Base-by-base conservation (phyloP, 768 basidiomycete genomes). In the Antrodiella citrinella region DNA sequence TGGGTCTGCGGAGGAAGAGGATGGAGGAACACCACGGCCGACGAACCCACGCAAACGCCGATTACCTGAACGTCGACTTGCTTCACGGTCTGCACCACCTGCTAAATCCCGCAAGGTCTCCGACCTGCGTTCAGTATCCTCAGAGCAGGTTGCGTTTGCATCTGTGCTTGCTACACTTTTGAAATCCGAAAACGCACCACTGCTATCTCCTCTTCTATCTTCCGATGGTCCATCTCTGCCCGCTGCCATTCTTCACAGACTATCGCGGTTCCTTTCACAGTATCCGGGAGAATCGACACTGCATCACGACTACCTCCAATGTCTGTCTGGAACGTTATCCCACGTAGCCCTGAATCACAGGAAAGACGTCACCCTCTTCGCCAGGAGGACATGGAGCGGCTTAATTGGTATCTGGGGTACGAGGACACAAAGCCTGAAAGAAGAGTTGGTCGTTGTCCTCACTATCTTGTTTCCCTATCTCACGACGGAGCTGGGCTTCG, bases 321-420 rank as follows among this genome's bases (percentile, higher is more conserved):
- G 82, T 3, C 64, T 95, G 39, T 82, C 84, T 49, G 72, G 81
- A 2, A 74, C 83, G 1, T 76, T 98, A 5, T 76, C 74, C 2
- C 83, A 88, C 49, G 66, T 93, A n/a, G 78, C 90, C 2, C 67
- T 95, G 49, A 98, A 98, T 62, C 75, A 69, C 51, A 78, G 75
- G 39, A 60, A 71, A 5, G 73, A 76, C 2, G 77, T 90, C 30
- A 72, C 75, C 5, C 64, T 64, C 15, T 84, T 90, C 55, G 86
- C 88, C 0, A 66, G 69, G 3, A 66, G 67, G 23, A 69, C 82
- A 1, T 90, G 92, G 82, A 67, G 79, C 43, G 64, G 65, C 2
- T 59, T 97, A 4, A 71, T 92, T 2, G 67, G 67, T 2, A 66
- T 95, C 21, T 96, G 91, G 91, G 72, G 74, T 2, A 85, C 85